Evolutionary conservation across 2,329 filamentous ascomycete species (phyloP), one percentile per base, ranked within the genome.

Genomic region (Nemania sp.): DNA sequence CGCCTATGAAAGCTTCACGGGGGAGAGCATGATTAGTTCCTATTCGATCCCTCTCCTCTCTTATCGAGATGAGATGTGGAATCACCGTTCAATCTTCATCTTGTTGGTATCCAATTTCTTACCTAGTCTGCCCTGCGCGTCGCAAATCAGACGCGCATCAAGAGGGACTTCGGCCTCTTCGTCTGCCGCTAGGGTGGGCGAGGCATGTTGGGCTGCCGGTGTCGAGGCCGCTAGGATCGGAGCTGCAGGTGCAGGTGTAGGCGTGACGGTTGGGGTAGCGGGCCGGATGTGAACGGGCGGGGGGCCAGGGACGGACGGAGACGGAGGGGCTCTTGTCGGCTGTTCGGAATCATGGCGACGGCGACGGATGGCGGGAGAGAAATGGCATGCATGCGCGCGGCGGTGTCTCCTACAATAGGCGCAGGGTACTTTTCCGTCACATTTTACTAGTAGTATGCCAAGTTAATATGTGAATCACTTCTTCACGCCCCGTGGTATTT

Each of bases 151-250:
- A 2, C 81, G 74, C 2, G 82, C 82, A 59, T 85, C 82, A 1
- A 81, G 75, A 2, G 81, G 82, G 3, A 84, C 82, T 20, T 84
- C 81, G 0, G 81, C 81, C 60, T 84, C 81, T 39, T 84, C 82
- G n/a, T 81, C 80, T 0, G 73, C 73, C 1, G 65, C 60, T 25
- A 62, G 13, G 11, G 52, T 47, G 37, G 63, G 63, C 7, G 63
- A 63, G 21, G 18, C 29, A 1, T 25, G n/a, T n/a, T n/a, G 46
- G 6, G 12, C 29, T 10, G 10, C 43, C 17, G 57, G 15, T 12
- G 50, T 7, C 17, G 35, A 34, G 18, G 15, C 21, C 20, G 43
- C 20, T 25, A 25, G 37, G 18, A 45, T 54, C 20, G 54, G 54
- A 21, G 51, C 35, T 20, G 50, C 39, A 11, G 59, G 21, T 48